These are phyloP conservation scores for Diplodia mutila DNA, from an alignment of 2,329 filamentous ascomycete genomes.

Conservation along the genomic window DNA sequence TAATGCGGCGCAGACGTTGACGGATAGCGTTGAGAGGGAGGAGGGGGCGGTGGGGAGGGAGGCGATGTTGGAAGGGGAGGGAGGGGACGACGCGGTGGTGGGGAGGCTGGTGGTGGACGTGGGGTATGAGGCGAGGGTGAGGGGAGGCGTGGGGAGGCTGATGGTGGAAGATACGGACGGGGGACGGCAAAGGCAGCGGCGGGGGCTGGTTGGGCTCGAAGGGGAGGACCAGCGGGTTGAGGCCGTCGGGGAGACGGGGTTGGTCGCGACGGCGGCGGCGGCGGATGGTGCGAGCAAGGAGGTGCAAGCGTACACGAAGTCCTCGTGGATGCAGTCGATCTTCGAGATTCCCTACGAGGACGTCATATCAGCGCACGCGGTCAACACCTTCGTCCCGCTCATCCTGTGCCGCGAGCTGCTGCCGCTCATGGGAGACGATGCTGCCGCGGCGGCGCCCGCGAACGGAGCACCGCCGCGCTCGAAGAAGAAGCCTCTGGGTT, in stretches of 20 bases:
- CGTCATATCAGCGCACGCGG: constrained; percentile 43
- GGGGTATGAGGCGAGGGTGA: too few species aligned
- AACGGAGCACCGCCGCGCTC: background rate
- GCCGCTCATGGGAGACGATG: constrained; percentile 32
- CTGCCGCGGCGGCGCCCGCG: background rate
- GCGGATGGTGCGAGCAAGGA: background rate
- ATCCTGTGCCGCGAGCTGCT: constrained; percentile 46
- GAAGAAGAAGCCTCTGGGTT: constrained; percentile 25
- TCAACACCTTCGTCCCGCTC: constrained; percentile 46
- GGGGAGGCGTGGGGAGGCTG: too few species aligned
- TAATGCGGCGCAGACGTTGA: constrained; percentile 47
- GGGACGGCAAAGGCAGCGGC: background rate
- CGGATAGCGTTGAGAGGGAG: constrained; percentile 30
- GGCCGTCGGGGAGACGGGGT: background rate
- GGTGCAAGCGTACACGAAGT: constrained; percentile 27
- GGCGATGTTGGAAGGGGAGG: too few species aligned
- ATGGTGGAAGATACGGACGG: too few species aligned
- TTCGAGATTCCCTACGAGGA: constrained; percentile 46
- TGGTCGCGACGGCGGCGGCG: background rate
- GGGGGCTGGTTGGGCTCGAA: too few species aligned
- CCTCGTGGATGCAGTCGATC: constrained; percentile 44
- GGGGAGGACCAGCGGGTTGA: too few species aligned
- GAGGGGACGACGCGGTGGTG: too few species aligned
- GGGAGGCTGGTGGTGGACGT: too few species aligned
- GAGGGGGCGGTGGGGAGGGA: too few species aligned